Percentiles rank a stretch among this genome's conserved stretches.
phyloP scores from a whole-genome alignment of 2,329 filamentous ascomycete genomes.

The Nemania sp. region DNA sequence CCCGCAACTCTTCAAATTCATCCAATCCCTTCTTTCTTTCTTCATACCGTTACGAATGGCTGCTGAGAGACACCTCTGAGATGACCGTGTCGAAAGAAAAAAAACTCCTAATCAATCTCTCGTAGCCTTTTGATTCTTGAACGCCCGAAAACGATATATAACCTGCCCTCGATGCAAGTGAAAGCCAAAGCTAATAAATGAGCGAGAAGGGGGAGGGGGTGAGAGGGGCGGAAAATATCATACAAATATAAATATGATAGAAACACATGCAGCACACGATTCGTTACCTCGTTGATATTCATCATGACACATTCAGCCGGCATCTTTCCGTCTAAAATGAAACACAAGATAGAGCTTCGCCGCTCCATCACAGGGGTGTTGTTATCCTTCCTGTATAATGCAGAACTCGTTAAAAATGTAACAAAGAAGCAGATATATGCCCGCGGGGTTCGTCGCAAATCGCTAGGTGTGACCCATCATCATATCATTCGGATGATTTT shows the following conservation, averaged over 20 bases:
- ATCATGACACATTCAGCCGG: slow-evolving; percentile 2
- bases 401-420: slow-evolving; percentile 6
- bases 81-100: background rate
- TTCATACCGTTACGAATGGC: background rate
- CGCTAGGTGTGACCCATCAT: background rate
- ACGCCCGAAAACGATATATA: slow-evolving; percentile 10
- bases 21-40: background rate
- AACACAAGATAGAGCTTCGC: background rate
- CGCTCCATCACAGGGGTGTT: background rate
- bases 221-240: slow-evolving; percentile 9
- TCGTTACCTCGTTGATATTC: slow-evolving; percentile 13
- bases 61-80: background rate
- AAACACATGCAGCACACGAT: slow-evolving; percentile 12
- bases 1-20: background rate
- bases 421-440: background rate
- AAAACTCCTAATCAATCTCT: background rate
- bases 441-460: background rate
- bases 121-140: slow-evolving; percentile 4
- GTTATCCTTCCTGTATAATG: background rate
- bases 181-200: no score
- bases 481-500: background rate
- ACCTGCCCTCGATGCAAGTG: slow-evolving; percentile 15
- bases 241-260: slow-evolving; percentile 20
- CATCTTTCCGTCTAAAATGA: slow-evolving; percentile 5
- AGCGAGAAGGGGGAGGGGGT: slow-evolving; percentile 1